Evolutionary conservation across 352 stramenopile genomes (phyloP), one percentile per base, ranked within the genome.

Genomic region (Elongisporangium anandrum): DNA sequence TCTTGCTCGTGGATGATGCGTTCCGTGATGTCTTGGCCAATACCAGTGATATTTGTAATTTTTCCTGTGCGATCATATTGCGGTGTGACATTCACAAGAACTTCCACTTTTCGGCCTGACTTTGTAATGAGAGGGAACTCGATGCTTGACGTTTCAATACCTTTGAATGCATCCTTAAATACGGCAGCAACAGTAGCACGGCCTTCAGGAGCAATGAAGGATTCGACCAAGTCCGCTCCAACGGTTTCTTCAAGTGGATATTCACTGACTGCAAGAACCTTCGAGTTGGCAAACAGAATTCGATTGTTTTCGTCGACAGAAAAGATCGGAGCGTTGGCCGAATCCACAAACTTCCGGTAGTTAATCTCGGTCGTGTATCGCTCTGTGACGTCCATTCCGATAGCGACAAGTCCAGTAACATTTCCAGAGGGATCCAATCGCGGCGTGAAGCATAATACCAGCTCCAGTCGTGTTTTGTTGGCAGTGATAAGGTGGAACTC

Each of bases 101-200:
- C 83, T 50, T 81, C 74, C 13, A 93, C 73, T 16, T 71, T 66
- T 0, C 70, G 64, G 1, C 77, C 77, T 10, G 59, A 67, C 57
- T 89, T 92, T 4, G 79, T 81, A 52, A 87, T 82, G 20, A 90
- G 54, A 38, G 74, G 61, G 75, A 82, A 85, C 57, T 93, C 85
- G 61, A 89, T 90, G 61, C 87, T 87, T 1, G 70, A 69, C 7
- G 69, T 72, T 34, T 74, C 72, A 22, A 73, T 50, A 19, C 70
- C 75, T 19, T 80, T 41, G 39, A 88, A 61, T 13, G 75, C 76
- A 12, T 77, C 73, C 13, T 57, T 57, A 10, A 82, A 45, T 7
- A 78, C 72, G 0, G 45, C 61, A 8, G 61, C 62, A 0, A 77
- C 72, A 5, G 67, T 59, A 9, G 71, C 63, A 29, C 65, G 57